Conservation (phyloP, 2,329 filamentous ascomycete species). For the Alternaria ventricosa region DNA sequence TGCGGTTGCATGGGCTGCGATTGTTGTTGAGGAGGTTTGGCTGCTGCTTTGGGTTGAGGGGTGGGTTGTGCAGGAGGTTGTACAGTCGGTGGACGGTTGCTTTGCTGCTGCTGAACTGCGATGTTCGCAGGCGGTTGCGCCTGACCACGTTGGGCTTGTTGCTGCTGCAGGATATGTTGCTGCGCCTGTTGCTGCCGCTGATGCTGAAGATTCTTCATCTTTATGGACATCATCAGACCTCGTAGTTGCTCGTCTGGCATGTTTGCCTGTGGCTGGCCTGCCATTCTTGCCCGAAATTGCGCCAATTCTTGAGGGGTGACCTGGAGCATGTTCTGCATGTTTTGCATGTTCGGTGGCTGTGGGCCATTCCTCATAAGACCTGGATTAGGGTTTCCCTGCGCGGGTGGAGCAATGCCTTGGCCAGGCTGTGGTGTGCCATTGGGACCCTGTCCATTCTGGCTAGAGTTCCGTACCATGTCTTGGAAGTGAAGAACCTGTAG, state of each 20-base stretch:
- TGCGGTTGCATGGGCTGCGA: conserved; percentile 28
- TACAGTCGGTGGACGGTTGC: conserved; percentile 29
- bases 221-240: conserved; percentile 32
- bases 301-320: conserved; percentile 52
- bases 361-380: conserved; percentile 35
- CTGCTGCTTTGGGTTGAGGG: conserved; percentile 31
- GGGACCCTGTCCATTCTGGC: conserved; percentile 20
- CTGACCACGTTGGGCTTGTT: conserved; percentile 15
- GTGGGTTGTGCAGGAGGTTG: conserved; percentile 31
- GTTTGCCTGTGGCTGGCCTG: conserved; percentile 36
- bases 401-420: conserved; percentile 44
- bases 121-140: conserved; percentile 13
- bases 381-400: conserved; percentile 48
- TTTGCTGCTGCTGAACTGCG: conserved; percentile 24
- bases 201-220: conserved; percentile 29
- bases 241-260: conserved; percentile 34
- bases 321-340: conserved; percentile 21
- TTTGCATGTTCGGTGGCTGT: conserved; percentile 29
- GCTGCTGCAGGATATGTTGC: conserved; percentile 6
- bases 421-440: conserved; percentile 30
- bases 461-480: conserved; percentile 43
- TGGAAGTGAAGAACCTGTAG: conserved; percentile 54
- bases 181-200: conserved; percentile 33
- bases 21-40: conserved; percentile 23
- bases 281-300: conserved; percentile 43